Conservation (phyloP, 345 rosid genomes). For the Moricandia arvensis region DNA sequence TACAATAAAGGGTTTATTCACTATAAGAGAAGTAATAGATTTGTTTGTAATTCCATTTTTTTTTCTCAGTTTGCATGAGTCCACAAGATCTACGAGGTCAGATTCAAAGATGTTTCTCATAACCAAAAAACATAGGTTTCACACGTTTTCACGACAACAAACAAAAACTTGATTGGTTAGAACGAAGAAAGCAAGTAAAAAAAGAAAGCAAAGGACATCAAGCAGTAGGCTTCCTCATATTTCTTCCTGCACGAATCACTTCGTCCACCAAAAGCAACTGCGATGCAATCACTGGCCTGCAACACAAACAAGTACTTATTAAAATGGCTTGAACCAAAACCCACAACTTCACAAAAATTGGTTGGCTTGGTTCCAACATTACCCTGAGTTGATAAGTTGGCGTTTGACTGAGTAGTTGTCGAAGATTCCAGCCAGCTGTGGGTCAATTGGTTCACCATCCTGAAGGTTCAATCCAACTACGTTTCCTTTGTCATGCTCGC, state of each 20-base stretch:
- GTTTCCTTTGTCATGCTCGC: slow-evolving; percentile 90
- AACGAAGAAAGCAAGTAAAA: not conserved
- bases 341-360: not conserved
- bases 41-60: not conserved
- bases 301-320: slow-evolving; percentile 7
- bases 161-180: not conserved
- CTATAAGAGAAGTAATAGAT: slow-evolving; percentile 5
- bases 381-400: slow-evolving; percentile 94
- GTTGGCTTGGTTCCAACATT: slow-evolving; percentile 23
- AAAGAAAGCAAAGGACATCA: slow-evolving; percentile 5
- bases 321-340: slow-evolving; percentile 4
- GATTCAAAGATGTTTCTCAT: slow-evolving; percentile 4
- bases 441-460: slow-evolving; percentile 89
- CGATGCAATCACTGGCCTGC: slow-evolving; percentile 94
- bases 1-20: not conserved
- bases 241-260: slow-evolving; percentile 97
- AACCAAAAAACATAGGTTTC: not conserved
- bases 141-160: not conserved
- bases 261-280: slow-evolving; percentile 97
- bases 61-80: no score
- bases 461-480: slow-evolving; percentile 78
- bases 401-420: slow-evolving; percentile 98
- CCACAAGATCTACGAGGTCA: not conserved
- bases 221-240: slow-evolving; percentile 91
- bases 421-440: slow-evolving; percentile 87